A percentile compares a stretch with the other conserved stretches of the same genome.
phyloP scores from a whole-genome alignment of 805 yeast species.

The Debaryomyces tyrocola region DNA sequence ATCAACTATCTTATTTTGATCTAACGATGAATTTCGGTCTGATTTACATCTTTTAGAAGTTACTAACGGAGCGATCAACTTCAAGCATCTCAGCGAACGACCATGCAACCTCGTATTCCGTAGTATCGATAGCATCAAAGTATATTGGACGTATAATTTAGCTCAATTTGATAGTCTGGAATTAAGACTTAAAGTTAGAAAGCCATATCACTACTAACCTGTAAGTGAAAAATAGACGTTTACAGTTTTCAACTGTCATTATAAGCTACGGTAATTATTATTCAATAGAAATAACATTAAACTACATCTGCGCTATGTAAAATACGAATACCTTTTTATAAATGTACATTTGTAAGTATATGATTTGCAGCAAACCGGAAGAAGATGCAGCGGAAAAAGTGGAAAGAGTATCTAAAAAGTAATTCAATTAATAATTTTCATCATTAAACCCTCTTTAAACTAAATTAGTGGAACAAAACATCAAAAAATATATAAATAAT shows the following conservation, averaged over 20 bases:
- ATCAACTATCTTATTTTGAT: conserved; percentile 1
- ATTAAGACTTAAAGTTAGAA: too few species aligned
- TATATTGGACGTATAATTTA: background rate
- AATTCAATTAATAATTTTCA: background rate
- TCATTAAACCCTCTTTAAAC: conserved; percentile 1
- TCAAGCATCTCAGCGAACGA: background rate
- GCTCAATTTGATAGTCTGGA: background rate
- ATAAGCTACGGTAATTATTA: background rate
- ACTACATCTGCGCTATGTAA: background rate
- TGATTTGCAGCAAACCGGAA: background rate
- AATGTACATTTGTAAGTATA: conserved; percentile 12
- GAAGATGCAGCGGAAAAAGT: conserved; percentile 3
- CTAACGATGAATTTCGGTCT: background rate
- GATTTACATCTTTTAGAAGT: background rate
- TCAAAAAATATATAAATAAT: conserved; percentile 5
- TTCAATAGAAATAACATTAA: background rate
- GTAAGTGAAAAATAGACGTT: too few species aligned
- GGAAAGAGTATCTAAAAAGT: background rate
- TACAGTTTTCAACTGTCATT: background rate
- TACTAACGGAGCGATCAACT: background rate
- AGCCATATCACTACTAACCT: too few species aligned
- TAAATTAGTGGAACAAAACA: conserved; percentile 1
- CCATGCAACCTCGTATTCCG: background rate
- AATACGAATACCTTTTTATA: conserved; percentile 5
- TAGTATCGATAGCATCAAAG: background rate